phyloP scores from a whole-genome alignment of 2,329 filamentous ascomycete genomes.

The Calonectria pteridis region DNA sequence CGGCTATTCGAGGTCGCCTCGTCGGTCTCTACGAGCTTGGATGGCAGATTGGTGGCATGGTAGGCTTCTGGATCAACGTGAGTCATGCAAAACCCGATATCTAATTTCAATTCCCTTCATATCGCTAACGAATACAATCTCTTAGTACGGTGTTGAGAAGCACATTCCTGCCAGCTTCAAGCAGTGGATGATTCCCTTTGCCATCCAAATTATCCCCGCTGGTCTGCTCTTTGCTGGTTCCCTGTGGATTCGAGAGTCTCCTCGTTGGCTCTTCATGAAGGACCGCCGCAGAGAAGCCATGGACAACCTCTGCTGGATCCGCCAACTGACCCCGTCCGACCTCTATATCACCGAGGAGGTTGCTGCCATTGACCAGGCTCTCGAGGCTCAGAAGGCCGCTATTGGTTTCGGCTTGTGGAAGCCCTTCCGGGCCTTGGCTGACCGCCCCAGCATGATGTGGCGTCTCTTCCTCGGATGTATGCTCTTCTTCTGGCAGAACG shows the following conservation, averaged over 20 bases:
- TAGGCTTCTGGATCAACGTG: conserved; percentile 64
- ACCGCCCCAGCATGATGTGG: conserved; percentile 62
- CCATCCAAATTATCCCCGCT: conserved; percentile 67
- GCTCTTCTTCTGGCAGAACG: conserved; percentile 77
- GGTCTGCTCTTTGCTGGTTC: conserved; percentile 63
- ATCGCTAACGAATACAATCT: neutral
- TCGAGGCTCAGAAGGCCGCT: conserved; percentile 71
- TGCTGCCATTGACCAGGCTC: conserved; percentile 34
- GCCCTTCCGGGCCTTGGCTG: conserved; percentile 34
- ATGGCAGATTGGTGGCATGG: conserved; percentile 64
- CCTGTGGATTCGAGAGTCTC: conserved; percentile 66
- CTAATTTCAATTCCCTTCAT: neutral
- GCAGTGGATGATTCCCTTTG: conserved; percentile 64
- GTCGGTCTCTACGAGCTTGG: conserved; percentile 67
- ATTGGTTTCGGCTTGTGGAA: conserved; percentile 60
- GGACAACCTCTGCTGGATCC: conserved; percentile 66
- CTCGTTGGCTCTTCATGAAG: conserved; percentile 70
- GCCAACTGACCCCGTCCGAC: conserved; percentile 60
- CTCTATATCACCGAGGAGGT: conserved; percentile 53
- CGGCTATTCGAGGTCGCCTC: conserved; percentile 66
- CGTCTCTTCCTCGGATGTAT: conserved; percentile 73
- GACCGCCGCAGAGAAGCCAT: conserved; percentile 64
- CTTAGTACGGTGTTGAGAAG: conserved; percentile 35
- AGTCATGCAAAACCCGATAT: conserved; percentile 17
- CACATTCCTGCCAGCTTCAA: conserved; percentile 34